Base-by-base conservation (phyloP, 805 yeast genomes). In the Hanseniaspora nectarophila region DNA sequence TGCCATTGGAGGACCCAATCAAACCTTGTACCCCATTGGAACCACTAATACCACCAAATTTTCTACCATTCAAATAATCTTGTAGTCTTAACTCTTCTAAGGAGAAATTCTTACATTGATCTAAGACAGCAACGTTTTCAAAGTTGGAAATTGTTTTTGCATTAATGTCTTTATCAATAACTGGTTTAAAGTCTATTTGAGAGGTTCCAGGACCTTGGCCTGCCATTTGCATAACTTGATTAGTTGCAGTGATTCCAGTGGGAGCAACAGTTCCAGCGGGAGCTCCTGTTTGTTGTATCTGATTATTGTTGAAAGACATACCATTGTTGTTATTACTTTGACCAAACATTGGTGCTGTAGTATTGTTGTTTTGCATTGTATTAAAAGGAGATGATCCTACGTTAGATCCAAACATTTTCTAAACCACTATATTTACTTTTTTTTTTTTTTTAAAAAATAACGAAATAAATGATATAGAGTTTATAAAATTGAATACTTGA, bases 51-150 rank as follows among this genome's bases (percentile, higher is more conserved):
- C 64, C 53, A 42, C 45, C 45, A 47, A 57, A 60, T 45, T 56
- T 64, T 26, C 71, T 67, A 56, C 70, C 77, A 15, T 85, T 89
- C 59, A 79, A 78, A 64, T 92, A 92, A 68, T 92, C 99, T 65
- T 83, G 90, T 59, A 76, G 70, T 63, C 99, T 77, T 66, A 92
- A 75, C 64, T 92, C 98, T 65, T 88, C 97, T 61, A 81, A 76
- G 0, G 95, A 85, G 60, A 67, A 85, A 59, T 80, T 80, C 59
- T 75, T 75, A 63, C 90, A 92, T 65, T 87, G 95, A 5, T 95
- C 95, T 97, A 92, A 89, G 43, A 85, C 76, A 10, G 85, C 71
- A 56, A 92, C 82, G 59, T 79, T 79, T 66, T 90, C 86, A 67
- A 72, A 89, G 46, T 73, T 67, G 52, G 78, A 80, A 20, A 72